A percentile compares a stretch with the other conserved stretches of the same genome.
phyloP scores from a whole-genome alignment of 116 monocot species.

The Posidonia oceanica region DNA sequence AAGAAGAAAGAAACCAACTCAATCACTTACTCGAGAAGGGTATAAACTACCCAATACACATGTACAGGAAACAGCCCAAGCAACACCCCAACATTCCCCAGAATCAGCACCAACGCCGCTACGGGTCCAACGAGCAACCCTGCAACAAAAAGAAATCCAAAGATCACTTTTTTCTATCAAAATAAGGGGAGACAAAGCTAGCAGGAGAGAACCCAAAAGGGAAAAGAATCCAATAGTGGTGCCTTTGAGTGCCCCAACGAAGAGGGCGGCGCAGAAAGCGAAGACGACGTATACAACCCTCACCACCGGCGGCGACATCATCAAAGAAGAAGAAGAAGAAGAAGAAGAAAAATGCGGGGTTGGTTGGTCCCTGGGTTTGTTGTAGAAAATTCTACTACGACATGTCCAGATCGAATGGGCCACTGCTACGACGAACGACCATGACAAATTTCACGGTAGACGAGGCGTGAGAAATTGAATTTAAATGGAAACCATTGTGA shows the following conservation, averaged over 20 bases:
- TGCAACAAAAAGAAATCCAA: slow-evolving; percentile 19
- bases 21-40: slow-evolving; percentile 50
- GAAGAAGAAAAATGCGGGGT: too few species aligned
- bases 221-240: slow-evolving; percentile 1
- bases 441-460: too few species aligned
- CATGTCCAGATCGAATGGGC: too few species aligned
- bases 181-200: background rate
- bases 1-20: background rate
- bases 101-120: slow-evolving; percentile 52
- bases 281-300: slow-evolving; percentile 36
- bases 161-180: background rate
- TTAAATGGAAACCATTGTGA: too few species aligned
- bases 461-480: too few species aligned
- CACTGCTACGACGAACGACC: too few species aligned
- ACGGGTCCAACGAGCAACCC: slow-evolving; percentile 69
- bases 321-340: too few species aligned
- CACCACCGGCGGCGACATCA: slow-evolving; percentile 6
- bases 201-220: background rate
- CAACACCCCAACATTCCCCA: slow-evolving; percentile 71
- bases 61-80: slow-evolving; percentile 66
- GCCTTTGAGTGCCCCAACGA: slow-evolving; percentile 75
- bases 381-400: too few species aligned
- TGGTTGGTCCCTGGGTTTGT: too few species aligned
- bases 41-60: slow-evolving; percentile 65
- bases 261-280: slow-evolving; percentile 57